Evolutionary conservation across 2,329 filamentous ascomycete species (phyloP), one percentile per base, ranked within the genome.

Genomic region (Aspergillus pseudoviridinutans): DNA sequence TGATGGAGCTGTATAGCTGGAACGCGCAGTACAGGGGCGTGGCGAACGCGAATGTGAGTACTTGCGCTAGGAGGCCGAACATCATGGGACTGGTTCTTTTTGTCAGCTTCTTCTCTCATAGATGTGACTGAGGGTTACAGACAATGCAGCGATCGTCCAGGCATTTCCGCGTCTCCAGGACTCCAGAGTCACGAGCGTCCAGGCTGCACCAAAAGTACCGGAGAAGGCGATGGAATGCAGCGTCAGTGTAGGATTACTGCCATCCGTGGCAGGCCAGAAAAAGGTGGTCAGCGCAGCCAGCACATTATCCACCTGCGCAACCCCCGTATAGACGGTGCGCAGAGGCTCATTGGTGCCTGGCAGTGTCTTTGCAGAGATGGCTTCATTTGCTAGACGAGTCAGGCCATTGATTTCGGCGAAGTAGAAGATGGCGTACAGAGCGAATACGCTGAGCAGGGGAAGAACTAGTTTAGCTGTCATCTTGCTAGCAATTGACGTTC

Each of bases 161-260:
- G 70, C 64, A 64, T 81, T 80, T 0, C 78, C 79, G 20, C 63
- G 64, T 46, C 80, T 70, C 67, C 78, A 73, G 10, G 76, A 70
- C 61, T 82, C 80, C 55, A 81, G 67, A 2, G 73, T 67, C 25
- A 82, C 65, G 46, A 79, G 59, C 4, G 72, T 65, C 75, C 75
- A 79, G n/a, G 74, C 68, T 3, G 74, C 71, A 3, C 73, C 73
- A 51, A 78, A 73, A 3, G 76, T 73, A 5, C 74, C 74, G 4
- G 74, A 73, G 25, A 79, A 76, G 5, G 68, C 69, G 14, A 76
- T 60, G 3, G 73, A 69, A 46, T 76, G 73, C 9, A 78, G 62
- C 1, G 69, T 62, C 7, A 76, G 61, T 14, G 68, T 67, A 0
- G 74, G 67, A 27, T 71, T 67, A 44, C 68, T 70, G 7, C 75